These are phyloP conservation scores for Lachnellula subtilissima DNA, from an alignment of 2,329 filamentous ascomycete genomes.

Conservation along the genomic window DNA sequence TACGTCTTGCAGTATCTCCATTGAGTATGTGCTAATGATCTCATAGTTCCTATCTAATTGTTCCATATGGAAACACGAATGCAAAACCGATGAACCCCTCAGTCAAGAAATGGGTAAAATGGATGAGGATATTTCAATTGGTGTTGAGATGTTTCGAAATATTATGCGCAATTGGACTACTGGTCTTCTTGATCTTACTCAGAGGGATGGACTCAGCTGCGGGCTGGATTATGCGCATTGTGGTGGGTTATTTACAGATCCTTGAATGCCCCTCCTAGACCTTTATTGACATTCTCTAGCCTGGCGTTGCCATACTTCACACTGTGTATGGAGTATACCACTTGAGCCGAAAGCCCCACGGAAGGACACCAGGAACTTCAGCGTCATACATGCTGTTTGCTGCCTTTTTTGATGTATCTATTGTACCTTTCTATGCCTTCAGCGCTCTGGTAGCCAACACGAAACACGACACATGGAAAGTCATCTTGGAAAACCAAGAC, in stretches of 20 bases:
- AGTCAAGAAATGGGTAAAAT: constrained; percentile 67
- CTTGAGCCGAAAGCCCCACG: constrained; percentile 63
- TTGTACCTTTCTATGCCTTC: constrained; percentile 53
- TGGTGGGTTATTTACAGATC: constrained; percentile 49
- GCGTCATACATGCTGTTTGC: constrained; percentile 89
- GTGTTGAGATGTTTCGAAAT: constrained; percentile 62
- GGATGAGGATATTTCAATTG: constrained; percentile 64
- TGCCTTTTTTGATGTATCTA: constrained; percentile 60
- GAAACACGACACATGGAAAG: constrained; percentile 53
- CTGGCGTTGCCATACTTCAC: constrained; percentile 68
- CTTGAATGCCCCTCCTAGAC: not conserved
- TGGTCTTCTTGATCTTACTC: constrained; percentile 75
- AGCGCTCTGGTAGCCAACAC: constrained; percentile 43
- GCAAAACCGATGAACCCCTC: constrained; percentile 63
- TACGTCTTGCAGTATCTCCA: constrained; percentile 39
- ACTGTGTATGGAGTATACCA: constrained; percentile 78
- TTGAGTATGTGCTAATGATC: constrained; percentile 9
- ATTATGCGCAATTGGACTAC: constrained; percentile 62
- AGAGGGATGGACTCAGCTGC: constrained; percentile 59
- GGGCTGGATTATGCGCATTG: constrained; percentile 72
- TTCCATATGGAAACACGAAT: constrained; percentile 56
- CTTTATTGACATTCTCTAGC: constrained; percentile 45
- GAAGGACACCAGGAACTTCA: constrained; percentile 71
- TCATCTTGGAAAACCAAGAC: constrained; percentile 54
- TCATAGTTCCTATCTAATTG: constrained; percentile 51